phyloP scores from a whole-genome alignment of 306 rosid genomes.

The Benincasa hispida region DNA sequence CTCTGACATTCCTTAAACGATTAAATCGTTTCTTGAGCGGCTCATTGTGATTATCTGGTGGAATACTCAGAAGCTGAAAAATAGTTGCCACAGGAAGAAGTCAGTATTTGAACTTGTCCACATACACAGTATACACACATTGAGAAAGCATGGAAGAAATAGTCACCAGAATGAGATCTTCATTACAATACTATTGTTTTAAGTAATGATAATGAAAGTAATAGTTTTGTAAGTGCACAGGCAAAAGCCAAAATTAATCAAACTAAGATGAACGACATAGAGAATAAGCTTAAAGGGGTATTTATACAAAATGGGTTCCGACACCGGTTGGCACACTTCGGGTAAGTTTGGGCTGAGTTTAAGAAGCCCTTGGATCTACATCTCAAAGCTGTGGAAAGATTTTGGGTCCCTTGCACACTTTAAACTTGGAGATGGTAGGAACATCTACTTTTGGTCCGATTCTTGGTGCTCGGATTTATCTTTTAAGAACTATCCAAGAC shows the following conservation, averaged over 20 bases:
- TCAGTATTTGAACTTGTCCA: conserved; percentile 6
- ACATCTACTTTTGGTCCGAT: too few species aligned
- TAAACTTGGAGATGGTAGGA: too few species aligned
- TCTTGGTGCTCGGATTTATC: too few species aligned
- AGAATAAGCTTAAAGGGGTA: background rate
- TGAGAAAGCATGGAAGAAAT: background rate
- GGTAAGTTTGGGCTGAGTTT: too few species aligned
- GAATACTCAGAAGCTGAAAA: conserved; percentile 43
- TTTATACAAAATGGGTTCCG: background rate
- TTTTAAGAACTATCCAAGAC: too few species aligned
- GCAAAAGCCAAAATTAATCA: background rate
- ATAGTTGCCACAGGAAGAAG: conserved; percentile 3
- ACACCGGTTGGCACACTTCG: too few species aligned
- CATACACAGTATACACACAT: background rate
- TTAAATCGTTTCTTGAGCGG: conserved; percentile 24
- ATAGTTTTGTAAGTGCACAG: background rate
- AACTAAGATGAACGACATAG: background rate
- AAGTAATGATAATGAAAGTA: background rate
- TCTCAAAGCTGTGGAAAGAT: too few species aligned
- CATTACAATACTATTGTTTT: background rate
- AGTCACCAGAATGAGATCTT: background rate
- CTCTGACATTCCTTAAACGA: conserved; percentile 15
- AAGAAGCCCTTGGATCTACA: too few species aligned
- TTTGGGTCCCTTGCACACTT: too few species aligned
- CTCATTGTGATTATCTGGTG: conserved; percentile 24